Base-by-base conservation (phyloP, 73 alveolate species). In the Symbiodinium pilosum region DNA sequence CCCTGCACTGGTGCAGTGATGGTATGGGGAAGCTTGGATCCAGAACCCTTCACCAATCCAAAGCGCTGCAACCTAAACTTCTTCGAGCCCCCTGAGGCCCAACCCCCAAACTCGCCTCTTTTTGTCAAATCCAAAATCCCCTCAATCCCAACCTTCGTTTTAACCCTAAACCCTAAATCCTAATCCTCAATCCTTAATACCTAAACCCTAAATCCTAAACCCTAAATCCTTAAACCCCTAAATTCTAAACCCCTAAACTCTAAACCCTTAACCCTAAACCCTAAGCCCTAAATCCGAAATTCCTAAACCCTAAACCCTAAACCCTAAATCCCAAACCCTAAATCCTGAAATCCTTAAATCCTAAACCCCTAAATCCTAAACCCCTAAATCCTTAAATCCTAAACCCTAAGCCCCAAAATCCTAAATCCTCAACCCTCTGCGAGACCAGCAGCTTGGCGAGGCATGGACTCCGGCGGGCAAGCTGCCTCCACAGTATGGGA, bases 401-500 rank as follows among this genome's bases (percentile, higher is more conserved):
- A n/a, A n/a, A n/a, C n/a, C n/a, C n/a, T n/a, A n/a, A n/a, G n/a
- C n/a, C n/a, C n/a, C n/a, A n/a, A n/a, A n/a, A n/a, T n/a, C n/a
- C n/a, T n/a, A n/a, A n/a, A n/a, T n/a, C n/a, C n/a, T n/a, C n/a
- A n/a, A n/a, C n/a, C n/a, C n/a, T n/a, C n/a, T n/a, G n/a, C n/a
- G n/a, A n/a, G n/a, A n/a, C n/a, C n/a, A n/a, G n/a, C n/a, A n/a
- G n/a, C n/a, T n/a, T n/a, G n/a, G n/a, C 30, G 38, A 64, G 81
- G 81, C 6, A 38, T 64, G 38, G 81, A 64, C 38, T 34, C 81
- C 38, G 38, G 81, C 30, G 81, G 81, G 1, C 81, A 64, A 38
- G 81, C 81, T 28, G 81, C 81, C 81, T 64, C 81, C 81, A 64
- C 81, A n/a, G 81, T 64, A 3, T 64, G 81, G 81, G 81, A 64